Evolutionary conservation across 2,329 filamentous ascomycete species (phyloP), one percentile per base, ranked within the genome.

Genomic region (Alternaria sp.): DNA sequence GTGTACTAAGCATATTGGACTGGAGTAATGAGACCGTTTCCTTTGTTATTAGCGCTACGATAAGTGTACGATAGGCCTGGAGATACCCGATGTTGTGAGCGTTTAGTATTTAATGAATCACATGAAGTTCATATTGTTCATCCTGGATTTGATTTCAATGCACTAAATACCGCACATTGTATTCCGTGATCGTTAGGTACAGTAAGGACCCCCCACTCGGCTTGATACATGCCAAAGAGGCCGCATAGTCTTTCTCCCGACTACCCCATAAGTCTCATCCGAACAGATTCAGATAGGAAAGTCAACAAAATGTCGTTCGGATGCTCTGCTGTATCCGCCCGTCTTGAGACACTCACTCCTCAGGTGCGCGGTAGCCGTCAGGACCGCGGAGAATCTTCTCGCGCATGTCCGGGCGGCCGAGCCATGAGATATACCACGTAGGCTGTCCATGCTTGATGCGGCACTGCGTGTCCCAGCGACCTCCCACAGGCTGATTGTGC

Each of bases 351-450:
- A 1, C 5, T 57, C 18, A 54, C 38, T 54, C 34, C n/a, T 55
- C 44, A 1, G 40, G 44, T 16, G 41, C 45, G 5, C 41, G 49
- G 38, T 61, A 64, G 28, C 50, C 50, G 12, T 64, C 50, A n/a
- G 54, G 54, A 9, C 53, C 44, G 2, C 62, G 54, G 11, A 65
- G 32, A 16, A 69, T 62, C 62, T 67, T 70, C 56, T 65, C 64
- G 5, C 63, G 60, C 43, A 65, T 46, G 40, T 69, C 67, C 6
- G 64, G 61, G 9, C 64, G 59, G 45, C 69, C 67, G 12, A 56
- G 60, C 69, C 69, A 77, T 2, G 66, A 72, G 14, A 67, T 66
- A 51, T 75, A 77, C 73, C 74, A 78, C 1, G 69, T 73, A 25
- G 68, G 60, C 49, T 76, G 55, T 12, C 60, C 62, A 49, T 79